Base-by-base conservation (phyloP, 1,284 basidiomycete species). In the Vanrija sp. region DNA sequence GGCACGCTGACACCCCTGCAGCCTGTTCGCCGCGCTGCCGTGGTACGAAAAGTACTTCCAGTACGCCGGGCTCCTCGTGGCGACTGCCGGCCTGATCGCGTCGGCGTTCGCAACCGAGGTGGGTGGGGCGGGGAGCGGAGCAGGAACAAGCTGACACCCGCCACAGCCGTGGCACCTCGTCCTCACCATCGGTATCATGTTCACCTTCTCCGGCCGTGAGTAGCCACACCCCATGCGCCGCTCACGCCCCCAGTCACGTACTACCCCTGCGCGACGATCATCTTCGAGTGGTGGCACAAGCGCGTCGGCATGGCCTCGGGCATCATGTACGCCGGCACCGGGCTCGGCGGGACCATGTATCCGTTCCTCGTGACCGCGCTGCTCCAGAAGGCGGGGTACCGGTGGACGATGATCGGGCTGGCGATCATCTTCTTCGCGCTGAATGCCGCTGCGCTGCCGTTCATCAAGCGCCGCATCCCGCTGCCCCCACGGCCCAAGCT, bases 201-300 rank as follows among this genome's bases (percentile, higher is more conserved):
- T 73, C 43, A 68, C 74, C 7, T 53, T 71, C 26, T 54, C 62
- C 19, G 64, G 65, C 42, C 58, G 68, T 68, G 45, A 57, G 65
- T 63, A 23, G 21, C 21, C 38, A n/a, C 18, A 2, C 16, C 18
- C 26, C 8, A 38, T 26, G n/a, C 12, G 43, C 16, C 15, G 3
- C 19, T 40, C 5, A 19, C 46, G 9, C 23, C 3, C 26, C 3
- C 49, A 66, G 69, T 65, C 1, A 49, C 59, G 15, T 76, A 73
- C 52, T 53, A 74, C 34, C 72, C 74, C 3, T 68, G 69, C 29
- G 69, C 68, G 1, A 69, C 66, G 4, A 55, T 72, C 21, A 49
- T 74, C 15, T 73, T 71, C 58, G 66, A 72, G 46, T 74, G 72
- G 73, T 76, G 71, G 54, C 58, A 64, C 29, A 55, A 52, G 6